Evolutionary conservation across 192 early-diverging fungal species (phyloP).

Genomic region (Backusella macrospora): DNA sequence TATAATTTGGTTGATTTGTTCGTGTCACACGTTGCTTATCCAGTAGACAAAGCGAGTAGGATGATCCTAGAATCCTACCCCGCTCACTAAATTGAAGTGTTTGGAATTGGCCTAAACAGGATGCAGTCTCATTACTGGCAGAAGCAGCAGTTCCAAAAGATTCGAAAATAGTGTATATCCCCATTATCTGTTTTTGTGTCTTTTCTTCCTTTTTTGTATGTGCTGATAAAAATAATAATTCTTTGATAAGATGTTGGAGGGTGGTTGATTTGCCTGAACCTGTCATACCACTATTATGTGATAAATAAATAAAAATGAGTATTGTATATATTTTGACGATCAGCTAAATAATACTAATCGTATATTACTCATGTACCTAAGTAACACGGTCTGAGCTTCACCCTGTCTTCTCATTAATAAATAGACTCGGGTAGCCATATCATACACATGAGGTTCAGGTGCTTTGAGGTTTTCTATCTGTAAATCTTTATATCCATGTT

Average conservation of each 20-base stretch:
- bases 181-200: slow-evolving; percentile 69
- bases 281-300: slow-evolving; percentile 68
- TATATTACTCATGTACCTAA: slow-evolving; percentile 47
- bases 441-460: slow-evolving; percentile 64
- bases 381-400: slow-evolving; percentile 67
- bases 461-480: slow-evolving; percentile 24
- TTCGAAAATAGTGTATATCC: slow-evolving; percentile 72
- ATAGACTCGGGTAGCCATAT: slow-evolving; percentile 72
- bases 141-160: slow-evolving; percentile 80
- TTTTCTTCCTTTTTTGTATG: slow-evolving; percentile 77
- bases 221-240: slow-evolving; percentile 75
- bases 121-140: slow-evolving; percentile 63
- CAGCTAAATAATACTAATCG: not conserved
- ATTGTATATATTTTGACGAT: not conserved
- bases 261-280: slow-evolving; percentile 87
- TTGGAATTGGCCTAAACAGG: slow-evolving; percentile 78
- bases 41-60: slow-evolving; percentile 71
- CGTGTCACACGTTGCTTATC: slow-evolving; percentile 65
- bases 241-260: slow-evolving; percentile 68
- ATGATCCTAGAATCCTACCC: slow-evolving; percentile 82
- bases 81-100: slow-evolving; percentile 90
- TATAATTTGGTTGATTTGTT: slow-evolving; percentile 65
- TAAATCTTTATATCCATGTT: slow-evolving; percentile 52
- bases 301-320: not conserved
- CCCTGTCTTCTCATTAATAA: slow-evolving; percentile 66